These are phyloP conservation scores for Trametes polyzona DNA, from an alignment of 1,284 basidiomycete genomes.

Conservation along the genomic window DNA sequence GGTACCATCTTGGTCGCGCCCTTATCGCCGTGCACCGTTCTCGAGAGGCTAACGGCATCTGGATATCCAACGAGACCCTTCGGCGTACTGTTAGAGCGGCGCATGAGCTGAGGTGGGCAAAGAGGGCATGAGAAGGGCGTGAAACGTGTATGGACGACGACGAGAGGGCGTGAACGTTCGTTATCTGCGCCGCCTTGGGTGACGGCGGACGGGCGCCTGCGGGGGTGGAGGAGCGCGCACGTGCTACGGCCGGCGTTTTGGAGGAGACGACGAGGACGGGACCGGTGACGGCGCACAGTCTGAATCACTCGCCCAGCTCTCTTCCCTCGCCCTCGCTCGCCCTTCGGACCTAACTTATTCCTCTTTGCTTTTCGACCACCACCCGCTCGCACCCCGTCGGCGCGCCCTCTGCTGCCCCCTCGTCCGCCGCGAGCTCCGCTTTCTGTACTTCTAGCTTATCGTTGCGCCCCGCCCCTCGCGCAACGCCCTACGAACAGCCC, in stretches of 20 bases:
- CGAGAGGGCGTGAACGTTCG: slow-evolving; percentile 20
- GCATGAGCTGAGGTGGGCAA: not conserved
- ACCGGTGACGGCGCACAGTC: slow-evolving; percentile 7
- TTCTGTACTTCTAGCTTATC: slow-evolving; percentile 20
- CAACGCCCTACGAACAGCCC: slow-evolving; percentile 25
- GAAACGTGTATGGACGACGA: slow-evolving; percentile 6
- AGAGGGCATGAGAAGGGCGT: not conserved
- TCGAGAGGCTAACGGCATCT: not conserved
- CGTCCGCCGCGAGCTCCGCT: slow-evolving; percentile 7
- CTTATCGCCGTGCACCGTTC: not conserved
- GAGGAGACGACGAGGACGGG: slow-evolving; percentile 5
- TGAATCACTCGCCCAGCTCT: slow-evolving; percentile 1
- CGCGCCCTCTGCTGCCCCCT: not conserved
- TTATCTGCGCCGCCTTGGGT: slow-evolving; percentile 15
- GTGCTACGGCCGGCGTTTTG: slow-evolving; percentile 18
- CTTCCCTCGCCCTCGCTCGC: not conserved
- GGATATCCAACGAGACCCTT: no score
- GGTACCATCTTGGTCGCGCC: slow-evolving; percentile 2
- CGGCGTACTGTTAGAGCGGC: no score
- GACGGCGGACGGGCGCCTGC: slow-evolving; percentile 4
- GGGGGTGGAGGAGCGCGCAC: slow-evolving; percentile 12
- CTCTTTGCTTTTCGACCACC: slow-evolving; percentile 19
- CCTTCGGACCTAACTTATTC: slow-evolving; percentile 25
- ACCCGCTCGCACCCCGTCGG: not conserved
- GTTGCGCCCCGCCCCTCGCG: slow-evolving; percentile 22